Conservation (phyloP, 306 rosid genomes). For the Castanea sativa region DNA sequence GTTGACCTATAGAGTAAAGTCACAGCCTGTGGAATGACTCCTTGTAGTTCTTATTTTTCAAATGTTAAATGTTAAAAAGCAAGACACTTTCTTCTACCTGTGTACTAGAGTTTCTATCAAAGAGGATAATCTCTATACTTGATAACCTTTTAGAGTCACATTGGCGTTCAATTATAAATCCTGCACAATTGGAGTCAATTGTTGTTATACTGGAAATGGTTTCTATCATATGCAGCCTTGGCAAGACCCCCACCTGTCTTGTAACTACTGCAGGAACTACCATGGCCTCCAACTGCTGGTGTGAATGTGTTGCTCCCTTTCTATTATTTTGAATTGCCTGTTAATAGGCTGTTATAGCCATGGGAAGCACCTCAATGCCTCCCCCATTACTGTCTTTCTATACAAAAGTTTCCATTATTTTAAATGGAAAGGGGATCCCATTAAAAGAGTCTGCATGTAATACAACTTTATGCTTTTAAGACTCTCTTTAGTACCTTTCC, state of each 20-base stretch:
- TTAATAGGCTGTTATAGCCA: background rate
- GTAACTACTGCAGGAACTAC: background rate
- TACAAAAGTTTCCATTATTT: background rate
- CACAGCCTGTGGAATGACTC: background rate
- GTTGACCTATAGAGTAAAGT: background rate
- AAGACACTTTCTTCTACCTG: background rate
- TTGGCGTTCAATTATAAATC: background rate
- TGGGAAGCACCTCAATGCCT: background rate
- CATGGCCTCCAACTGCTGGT: background rate
- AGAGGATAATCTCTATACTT: background rate
- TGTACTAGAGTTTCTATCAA: background rate
- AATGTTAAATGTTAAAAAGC: background rate
- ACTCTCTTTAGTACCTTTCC: background rate
- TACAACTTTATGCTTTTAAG: background rate
- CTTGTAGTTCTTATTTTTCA: no score
- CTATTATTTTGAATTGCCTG: background rate
- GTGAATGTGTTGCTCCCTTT: background rate
- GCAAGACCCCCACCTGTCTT: background rate
- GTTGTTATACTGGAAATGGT: background rate
- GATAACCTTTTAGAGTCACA: background rate
- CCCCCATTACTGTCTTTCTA: background rate
- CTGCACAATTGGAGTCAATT: background rate
- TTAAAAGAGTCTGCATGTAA: background rate
- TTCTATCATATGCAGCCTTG: background rate
- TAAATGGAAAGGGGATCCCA: background rate